Evolutionary conservation across 1,139 yeast genomes (phyloP), one percentile per base, ranked within the genome.

Genomic region (Kodamaea alishanica): DNA sequence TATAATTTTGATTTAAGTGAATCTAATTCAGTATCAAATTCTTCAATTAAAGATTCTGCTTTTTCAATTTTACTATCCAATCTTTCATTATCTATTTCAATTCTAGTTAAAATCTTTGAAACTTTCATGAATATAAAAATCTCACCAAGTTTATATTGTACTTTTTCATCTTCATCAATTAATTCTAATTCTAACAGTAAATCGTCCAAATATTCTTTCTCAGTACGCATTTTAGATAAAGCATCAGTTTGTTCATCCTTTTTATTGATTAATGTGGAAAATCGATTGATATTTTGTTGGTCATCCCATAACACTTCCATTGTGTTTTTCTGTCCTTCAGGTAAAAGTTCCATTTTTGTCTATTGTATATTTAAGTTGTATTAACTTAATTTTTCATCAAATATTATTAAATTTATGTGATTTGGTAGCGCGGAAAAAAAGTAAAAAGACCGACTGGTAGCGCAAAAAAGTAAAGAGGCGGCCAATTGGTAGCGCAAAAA

Each of bases 201-300:
- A 55, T 92, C 98, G 50, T 88, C 96, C 31, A 90, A 67, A 54
- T 87, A 88, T 55, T 90, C 97, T 53, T 87, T 86, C 54, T 89
- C 96, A 41, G 77, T 75, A 50, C 74, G 70, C 45, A 73, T 69
- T 40, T 66, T 65, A 27, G 67, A 64, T 34, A 86, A 67, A 35
- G 70, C 70, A n/a, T 63, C 73, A 32, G 72, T 68, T 23, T 79
- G 58, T 25, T 71, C 73, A 48, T 85, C 87, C 50, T 82, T 79
- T 45, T 83, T 78, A 47, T 79, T 70, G 45, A 89, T 86, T 45
- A 89, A 71, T 38, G 89, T 83, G 22, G 96, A 87, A 55, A 92
- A 92, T 56, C 80, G 79, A 60, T 92, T 92, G 66, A 92, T 92
- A 55, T 78, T 78, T 56, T 84, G 81, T 65, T 92, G 98, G 60